Percentiles rank a stretch among this genome's conserved stretches.
Evolutionary conservation across 441 rosid genomes (phyloP).

Genomic region (Breynia disticha): DNA sequence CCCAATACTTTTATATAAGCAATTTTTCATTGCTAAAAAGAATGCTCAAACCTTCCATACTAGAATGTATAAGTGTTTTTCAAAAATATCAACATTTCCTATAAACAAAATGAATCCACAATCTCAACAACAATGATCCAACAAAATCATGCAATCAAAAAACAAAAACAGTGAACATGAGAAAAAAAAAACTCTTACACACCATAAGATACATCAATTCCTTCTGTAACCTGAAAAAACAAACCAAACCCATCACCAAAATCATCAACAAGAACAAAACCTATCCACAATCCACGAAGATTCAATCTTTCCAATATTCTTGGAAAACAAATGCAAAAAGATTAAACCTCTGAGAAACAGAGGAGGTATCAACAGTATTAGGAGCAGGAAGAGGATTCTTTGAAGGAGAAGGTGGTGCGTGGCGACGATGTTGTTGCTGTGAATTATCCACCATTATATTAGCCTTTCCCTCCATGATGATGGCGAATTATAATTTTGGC

Average conservation of each 20-base stretch:
- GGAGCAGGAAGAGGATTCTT: constrained; percentile 32
- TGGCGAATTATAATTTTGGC: no score
- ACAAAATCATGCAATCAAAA: neutral
- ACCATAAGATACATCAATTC: constrained; percentile 66
- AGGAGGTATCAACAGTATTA: constrained; percentile 31
- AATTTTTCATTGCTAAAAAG: no score
- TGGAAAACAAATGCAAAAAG: constrained; percentile 9
- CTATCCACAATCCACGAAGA: neutral
- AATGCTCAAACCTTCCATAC: no score
- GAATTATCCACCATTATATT: constrained; percentile 34
- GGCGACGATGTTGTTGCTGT: constrained; percentile 24
- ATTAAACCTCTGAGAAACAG: constrained; percentile 46
- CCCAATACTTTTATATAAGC: no score
- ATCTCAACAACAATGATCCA: neutral
- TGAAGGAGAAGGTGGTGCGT: constrained; percentile 23
- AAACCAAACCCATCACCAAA: neutral
- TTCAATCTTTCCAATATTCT: neutral
- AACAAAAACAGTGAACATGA: neutral
- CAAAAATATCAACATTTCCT: neutral
- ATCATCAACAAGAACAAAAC: neutral
- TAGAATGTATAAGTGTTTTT: no score
- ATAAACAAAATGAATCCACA: neutral
- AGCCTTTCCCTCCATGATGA: constrained; percentile 42
- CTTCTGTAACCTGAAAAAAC: constrained; percentile 46
- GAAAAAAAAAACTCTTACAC: constrained; percentile 12